phyloP scores from a whole-genome alignment of 202 grass and related monocot genomes.

The Setaria italica region DNA sequence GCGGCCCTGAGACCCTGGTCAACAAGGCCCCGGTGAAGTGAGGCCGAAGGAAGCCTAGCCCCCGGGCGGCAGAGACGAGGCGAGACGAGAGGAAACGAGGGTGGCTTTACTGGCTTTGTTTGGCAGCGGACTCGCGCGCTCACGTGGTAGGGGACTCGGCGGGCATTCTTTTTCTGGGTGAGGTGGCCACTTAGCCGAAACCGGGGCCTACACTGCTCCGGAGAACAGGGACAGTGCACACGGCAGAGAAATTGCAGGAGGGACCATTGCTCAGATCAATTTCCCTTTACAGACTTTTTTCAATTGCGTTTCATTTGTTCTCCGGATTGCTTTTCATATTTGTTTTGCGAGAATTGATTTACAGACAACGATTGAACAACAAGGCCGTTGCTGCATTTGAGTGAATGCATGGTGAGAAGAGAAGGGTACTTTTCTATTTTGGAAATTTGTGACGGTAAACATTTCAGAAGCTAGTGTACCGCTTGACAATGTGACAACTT shows the following conservation, averaged over 20 bases:
- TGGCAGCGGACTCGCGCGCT: conserved; percentile 11
- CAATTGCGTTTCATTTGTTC: neutral
- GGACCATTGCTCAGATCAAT: conserved; percentile 16
- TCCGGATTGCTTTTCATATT: neutral
- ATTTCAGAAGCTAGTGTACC: no score
- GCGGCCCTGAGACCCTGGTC: neutral
- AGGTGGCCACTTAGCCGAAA: conserved; percentile 36
- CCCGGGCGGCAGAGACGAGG: neutral
- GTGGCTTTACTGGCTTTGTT: neutral
- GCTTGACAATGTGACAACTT: no score
- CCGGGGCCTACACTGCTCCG: conserved; percentile 39
- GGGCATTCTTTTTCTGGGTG: conserved; percentile 1
- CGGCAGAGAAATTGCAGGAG: conserved; percentile 1
- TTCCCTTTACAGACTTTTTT: neutral
- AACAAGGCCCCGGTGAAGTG: neutral
- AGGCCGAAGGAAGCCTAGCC: conserved; percentile 4
- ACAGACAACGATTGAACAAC: neutral
- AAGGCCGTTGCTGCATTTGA: neutral
- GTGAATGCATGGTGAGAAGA: neutral
- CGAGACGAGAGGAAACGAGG: conserved; percentile 1
- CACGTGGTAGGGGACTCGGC: conserved; percentile 40
- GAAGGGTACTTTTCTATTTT: no score
- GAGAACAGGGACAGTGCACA: conserved; percentile 15
- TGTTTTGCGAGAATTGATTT: neutral
- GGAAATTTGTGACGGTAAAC: no score